These are phyloP conservation scores for Lachnum nothofagi DNA, from an alignment of 2,329 filamentous ascomycete genomes.

Conservation along the genomic window DNA sequence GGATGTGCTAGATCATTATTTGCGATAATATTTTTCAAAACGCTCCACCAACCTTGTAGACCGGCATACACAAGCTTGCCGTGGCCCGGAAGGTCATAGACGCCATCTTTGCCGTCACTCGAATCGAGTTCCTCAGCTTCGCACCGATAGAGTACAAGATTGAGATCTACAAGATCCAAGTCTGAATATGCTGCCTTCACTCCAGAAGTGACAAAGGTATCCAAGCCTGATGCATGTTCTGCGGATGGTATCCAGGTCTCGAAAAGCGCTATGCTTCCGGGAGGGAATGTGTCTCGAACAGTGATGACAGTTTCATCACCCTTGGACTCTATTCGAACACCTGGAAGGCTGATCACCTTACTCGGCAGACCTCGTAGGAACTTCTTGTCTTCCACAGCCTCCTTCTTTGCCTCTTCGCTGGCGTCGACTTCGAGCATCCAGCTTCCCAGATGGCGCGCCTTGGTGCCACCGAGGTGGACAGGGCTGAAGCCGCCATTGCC, in stretches of 20 bases:
- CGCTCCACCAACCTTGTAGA: slow-evolving; percentile 97
- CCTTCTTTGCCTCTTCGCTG: slow-evolving; percentile 62
- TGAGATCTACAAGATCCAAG: slow-evolving; percentile 75
- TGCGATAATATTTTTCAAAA: slow-evolving; percentile 75
- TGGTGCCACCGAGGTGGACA: slow-evolving; percentile 76
- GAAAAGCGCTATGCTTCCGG: slow-evolving; percentile 89
- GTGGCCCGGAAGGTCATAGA: slow-evolving; percentile 78
- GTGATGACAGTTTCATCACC: slow-evolving; percentile 73
- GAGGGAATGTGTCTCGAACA: slow-evolving; percentile 77
- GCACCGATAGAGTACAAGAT: slow-evolving; percentile 85
- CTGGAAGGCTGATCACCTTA: slow-evolving; percentile 67
- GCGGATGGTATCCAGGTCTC: slow-evolving; percentile 92
- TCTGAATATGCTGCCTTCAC: slow-evolving; percentile 72
- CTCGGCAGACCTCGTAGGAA: slow-evolving; percentile 79
- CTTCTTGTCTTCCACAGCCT: slow-evolving; percentile 62
- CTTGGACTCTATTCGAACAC: slow-evolving; percentile 66
- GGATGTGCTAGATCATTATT: slow-evolving; percentile 92
- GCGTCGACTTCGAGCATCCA: slow-evolving; percentile 89
- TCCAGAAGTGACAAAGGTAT: slow-evolving; percentile 79
- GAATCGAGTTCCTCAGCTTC: slow-evolving; percentile 82
- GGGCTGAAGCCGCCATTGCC: slow-evolving; percentile 76
- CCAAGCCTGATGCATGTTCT: slow-evolving; percentile 76
- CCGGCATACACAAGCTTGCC: slow-evolving; percentile 89
- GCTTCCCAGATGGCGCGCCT: slow-evolving; percentile 77
- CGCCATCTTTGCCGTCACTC: slow-evolving; percentile 76